Evolutionary conservation across 2,329 filamentous ascomycete genomes (phyloP), one percentile per base, ranked within the genome.

Genomic region (Phyllosticta capitalensis): DNA sequence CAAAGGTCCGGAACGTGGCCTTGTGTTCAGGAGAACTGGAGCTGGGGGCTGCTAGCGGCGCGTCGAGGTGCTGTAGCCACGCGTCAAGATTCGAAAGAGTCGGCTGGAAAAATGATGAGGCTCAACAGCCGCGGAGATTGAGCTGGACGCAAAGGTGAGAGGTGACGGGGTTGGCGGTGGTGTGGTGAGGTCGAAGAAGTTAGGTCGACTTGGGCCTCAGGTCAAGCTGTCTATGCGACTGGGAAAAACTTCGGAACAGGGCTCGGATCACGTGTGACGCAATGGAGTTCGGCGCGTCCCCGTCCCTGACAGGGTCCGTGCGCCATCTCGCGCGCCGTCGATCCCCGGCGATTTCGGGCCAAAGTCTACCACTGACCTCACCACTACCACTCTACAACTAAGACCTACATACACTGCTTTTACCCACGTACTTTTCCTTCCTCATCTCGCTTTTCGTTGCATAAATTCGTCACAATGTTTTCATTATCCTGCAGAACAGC

Each of bases 321-420:
- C 56, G 50, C 10, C 12, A n/a, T 5, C 17, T n/a, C 49, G n/a
- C 38, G 38, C 50, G 49, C 30, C 28, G 56, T 33, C 56, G 56
- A 59, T 59, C 56, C 51, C 24, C 52, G 24, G 52, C 56, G 56
- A 59, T 54, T 52, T 59, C 51, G 52, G 51, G n/a, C 48, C 56
- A 45, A 54, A 54, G 56, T 54, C 56, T 38, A 48, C 56, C 30
- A 20, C 22, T 17, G 26, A 38, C 52, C 51, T 49, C 56, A 9
- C 33, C 51, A 24, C 21, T 17, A 52, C 56, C 33, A 21, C 9
- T 5, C 9, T 14, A 21, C 17, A 48, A 28, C 50, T n/a, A n/a
- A n/a, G n/a, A n/a, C n/a, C n/a, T n/a, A n/a, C n/a, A n/a, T n/a
- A n/a, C n/a, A n/a, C n/a, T n/a, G n/a, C n/a, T 53, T 49, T 56